Evolutionary conservation across 225 moss, liverwort and hornwort species (phyloP), one percentile per base, ranked within the genome.

Genomic region (Pseudisothecium myosuroides): DNA sequence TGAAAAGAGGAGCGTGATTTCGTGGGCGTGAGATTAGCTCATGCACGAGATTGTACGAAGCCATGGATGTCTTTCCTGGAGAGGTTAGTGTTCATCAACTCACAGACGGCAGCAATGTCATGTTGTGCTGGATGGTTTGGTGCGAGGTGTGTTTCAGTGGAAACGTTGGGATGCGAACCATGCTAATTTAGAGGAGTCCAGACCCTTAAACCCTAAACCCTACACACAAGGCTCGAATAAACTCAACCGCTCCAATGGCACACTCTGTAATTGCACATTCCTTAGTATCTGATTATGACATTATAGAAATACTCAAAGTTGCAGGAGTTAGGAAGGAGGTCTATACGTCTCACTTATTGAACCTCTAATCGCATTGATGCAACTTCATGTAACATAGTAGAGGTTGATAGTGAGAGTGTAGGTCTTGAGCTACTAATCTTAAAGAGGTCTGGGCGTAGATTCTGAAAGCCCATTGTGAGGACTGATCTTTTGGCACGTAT

Each of bases 21-120:
- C 66, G 17, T 85, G 79, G 41, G 78, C 93, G 27, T 91, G 94
- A 59, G 93, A 80, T 67, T 76, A 56, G 56, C 41, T 73, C 13
- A 91, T 94, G 91, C 83, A 92, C 60, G 76, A 88, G 50, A 90
- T 88, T 80, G 90, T 90, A 24, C 80, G 52, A 78, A n/a, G 91
- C 92, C 80, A 3, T 41, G 80, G 27, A 29, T 60, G 19, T 80
- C 41, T 41, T 19, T 29, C 59, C 29, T 80, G 60, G 41, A 80
- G 41, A 60, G 29, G 41, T 59, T 16, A 79, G 86, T 50, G 59
- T 92, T 66, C 92, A 90, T 34, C 87, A 91, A 83, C 89, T 94
- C 59, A 87, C 91, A 14, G 93, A 93, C 45, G 92, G 90, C 28
- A 90, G 82, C 61, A 93, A 93, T 83, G 88, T 93, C 49, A 87